A percentile compares a stretch with the other conserved stretches of the same genome.
These are phyloP conservation scores for Flaveria trinervia DNA, from an alignment of 129 eudicot species.

Conservation along the genomic window DNA sequence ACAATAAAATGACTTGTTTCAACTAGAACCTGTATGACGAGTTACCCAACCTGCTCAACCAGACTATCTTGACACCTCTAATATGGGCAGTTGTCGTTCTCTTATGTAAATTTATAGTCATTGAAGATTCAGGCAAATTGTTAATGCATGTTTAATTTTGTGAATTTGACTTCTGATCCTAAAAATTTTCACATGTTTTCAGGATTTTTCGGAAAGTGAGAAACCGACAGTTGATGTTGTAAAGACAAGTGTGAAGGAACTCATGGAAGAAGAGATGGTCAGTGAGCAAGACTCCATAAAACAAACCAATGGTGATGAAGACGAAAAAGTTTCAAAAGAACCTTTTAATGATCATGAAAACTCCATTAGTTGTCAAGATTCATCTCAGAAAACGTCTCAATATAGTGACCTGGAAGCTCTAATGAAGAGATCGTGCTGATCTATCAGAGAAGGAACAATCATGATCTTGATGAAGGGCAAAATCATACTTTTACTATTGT, in stretches of 20 bases:
- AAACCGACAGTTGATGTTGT: conserved; percentile 29
- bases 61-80: neutral
- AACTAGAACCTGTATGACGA: neutral
- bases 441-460: conserved; percentile 37
- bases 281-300: conserved; percentile 51
- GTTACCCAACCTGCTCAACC: neutral
- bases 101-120: neutral
- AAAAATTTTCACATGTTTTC: conserved; percentile 17
- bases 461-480: conserved; percentile 33
- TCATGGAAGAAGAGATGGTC: conserved; percentile 91
- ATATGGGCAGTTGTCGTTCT: neutral
- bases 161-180: neutral
- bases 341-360: conserved; percentile 46
- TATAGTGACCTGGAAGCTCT: conserved; percentile 51
- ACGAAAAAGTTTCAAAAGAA: conserved; percentile 27
- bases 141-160: neutral
- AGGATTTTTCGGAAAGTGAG: conserved; percentile 49
- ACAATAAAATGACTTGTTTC: neutral
- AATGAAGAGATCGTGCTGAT: conserved; percentile 61
- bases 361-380: conserved; percentile 24
- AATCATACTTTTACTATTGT: conserved; percentile 34
- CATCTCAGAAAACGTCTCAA: conserved; percentile 39
- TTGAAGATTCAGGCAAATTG: neutral
- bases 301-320: conserved; percentile 18
- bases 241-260: conserved; percentile 78